These are phyloP conservation scores for Stylonectria norvegica DNA, from an alignment of 2,329 filamentous ascomycete genomes.

Conservation along the genomic window DNA sequence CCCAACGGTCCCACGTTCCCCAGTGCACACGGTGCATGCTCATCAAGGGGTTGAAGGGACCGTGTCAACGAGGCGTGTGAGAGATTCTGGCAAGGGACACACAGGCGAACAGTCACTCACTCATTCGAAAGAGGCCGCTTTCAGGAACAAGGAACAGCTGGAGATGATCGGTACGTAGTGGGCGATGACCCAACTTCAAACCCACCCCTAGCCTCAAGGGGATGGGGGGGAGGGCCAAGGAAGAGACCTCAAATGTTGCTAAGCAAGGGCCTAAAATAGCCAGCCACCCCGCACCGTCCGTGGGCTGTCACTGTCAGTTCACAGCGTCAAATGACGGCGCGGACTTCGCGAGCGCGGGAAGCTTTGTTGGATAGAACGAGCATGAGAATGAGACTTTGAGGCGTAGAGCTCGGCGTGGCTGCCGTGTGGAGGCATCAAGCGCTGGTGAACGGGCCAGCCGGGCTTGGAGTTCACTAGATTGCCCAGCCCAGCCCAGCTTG, in stretches of 20 bases:
- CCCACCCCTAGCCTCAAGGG: constrained; percentile 12
- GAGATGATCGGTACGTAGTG: constrained; percentile 17
- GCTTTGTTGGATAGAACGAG: constrained; percentile 5
- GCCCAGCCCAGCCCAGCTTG: constrained; percentile 7
- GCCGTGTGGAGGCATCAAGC: no score
- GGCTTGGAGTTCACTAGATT: constrained; percentile 13
- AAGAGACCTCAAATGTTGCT: constrained; percentile 6
- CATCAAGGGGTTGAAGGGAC: no score
- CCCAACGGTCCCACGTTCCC: no score
- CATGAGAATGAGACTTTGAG: constrained; percentile 10
- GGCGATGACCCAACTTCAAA: constrained; percentile 15
- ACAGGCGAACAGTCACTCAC: neutral
- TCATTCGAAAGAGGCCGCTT: neutral
- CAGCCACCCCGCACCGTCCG: constrained; percentile 17
- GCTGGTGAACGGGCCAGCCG: constrained; percentile 7
- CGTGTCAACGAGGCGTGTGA: no score
- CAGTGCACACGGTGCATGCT: no score
- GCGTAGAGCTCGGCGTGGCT: no score
- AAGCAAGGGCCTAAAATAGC: constrained; percentile 22
- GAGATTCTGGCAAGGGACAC: constrained; percentile 4
- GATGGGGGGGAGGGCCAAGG: constrained; percentile 2
- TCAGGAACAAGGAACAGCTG: no score
- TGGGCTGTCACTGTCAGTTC: no score
- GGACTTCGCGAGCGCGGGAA: no score
- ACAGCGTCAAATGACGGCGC: constrained; percentile 23